Percentiles rank a stretch among this genome's conserved stretches.
These are phyloP conservation scores for Xylaria sp. DNA, from an alignment of 2,329 filamentous ascomycete species.

Conservation along the genomic window DNA sequence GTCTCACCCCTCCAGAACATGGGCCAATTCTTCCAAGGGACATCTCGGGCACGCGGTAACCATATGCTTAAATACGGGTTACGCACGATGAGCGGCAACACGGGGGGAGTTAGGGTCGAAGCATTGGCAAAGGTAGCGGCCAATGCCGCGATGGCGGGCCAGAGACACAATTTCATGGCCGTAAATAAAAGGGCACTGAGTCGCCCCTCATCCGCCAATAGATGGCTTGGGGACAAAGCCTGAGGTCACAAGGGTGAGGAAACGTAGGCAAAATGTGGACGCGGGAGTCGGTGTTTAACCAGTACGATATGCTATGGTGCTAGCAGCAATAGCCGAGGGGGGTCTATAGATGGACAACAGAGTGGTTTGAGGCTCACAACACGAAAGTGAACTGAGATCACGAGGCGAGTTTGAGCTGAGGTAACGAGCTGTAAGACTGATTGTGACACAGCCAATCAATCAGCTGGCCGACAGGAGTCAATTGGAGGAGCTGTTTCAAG, in stretches of 20 bases:
- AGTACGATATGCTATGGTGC: slow-evolving; percentile 5
- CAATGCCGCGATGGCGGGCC: slow-evolving; percentile 39
- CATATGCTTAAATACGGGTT: slow-evolving; percentile 67
- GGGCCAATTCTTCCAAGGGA: slow-evolving; percentile 84
- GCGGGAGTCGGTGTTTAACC: background rate
- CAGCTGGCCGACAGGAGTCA: background rate
- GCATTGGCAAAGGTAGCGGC: slow-evolving; percentile 47
- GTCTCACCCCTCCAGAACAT: slow-evolving; percentile 76
- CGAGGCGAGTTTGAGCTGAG: slow-evolving; percentile 15
- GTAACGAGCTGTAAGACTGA: background rate
- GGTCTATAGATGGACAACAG: background rate
- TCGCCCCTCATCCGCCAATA: slow-evolving; percentile 15
- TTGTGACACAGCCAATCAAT: slow-evolving; percentile 5
- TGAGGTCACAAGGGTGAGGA: background rate
- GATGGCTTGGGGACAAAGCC: background rate
- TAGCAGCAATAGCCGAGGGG: background rate
- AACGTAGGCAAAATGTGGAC: background rate
- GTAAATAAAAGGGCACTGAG: slow-evolving; percentile 7
- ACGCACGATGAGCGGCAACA: slow-evolving; percentile 62
- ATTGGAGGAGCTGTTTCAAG: slow-evolving; percentile 5
- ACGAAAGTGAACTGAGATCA: background rate
- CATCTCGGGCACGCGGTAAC: slow-evolving; percentile 70
- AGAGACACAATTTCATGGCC: slow-evolving; percentile 39
- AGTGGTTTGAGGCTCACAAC: background rate
- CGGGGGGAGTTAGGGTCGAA: slow-evolving; percentile 60